Evolutionary conservation across 1,284 basidiomycete genomes (phyloP).

Genomic region (Boletus hoseneyae): DNA sequence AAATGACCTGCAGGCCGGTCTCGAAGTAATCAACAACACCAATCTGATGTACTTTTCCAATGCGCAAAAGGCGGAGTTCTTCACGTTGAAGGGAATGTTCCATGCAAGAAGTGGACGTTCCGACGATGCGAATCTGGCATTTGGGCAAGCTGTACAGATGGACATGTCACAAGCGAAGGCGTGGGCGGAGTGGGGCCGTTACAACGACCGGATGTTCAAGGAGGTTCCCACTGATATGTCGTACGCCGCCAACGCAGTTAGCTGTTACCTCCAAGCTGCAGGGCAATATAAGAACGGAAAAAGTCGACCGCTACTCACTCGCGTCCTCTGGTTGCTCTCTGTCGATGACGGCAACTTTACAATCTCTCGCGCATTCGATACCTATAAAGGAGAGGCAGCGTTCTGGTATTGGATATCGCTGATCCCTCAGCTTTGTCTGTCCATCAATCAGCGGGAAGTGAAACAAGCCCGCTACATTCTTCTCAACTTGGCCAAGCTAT

Average conservation of each 20-base stretch:
- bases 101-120: conserved; percentile 84
- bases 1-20: conserved; percentile 87
- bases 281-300: conserved; percentile 95
- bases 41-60: conserved; percentile 98
- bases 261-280: conserved; percentile 97
- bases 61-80: conserved; percentile 97
- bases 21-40: conserved; percentile 99
- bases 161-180: conserved; percentile 95
- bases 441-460: conserved; percentile 88
- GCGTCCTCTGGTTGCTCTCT: conserved; percentile 96
- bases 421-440: conserved; percentile 93
- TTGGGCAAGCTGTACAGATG: conserved; percentile 93
- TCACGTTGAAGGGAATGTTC: conserved; percentile 99
- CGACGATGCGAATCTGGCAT: conserved; percentile 91
- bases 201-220: conserved; percentile 92
- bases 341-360: conserved; percentile 79
- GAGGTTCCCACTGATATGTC: conserved; percentile 72
- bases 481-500: conserved; percentile 87
- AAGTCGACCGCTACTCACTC: conserved; percentile 86
- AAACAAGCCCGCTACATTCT: conserved; percentile 91
- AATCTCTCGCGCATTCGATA: conserved; percentile 90
- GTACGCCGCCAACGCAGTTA: conserved; percentile 88
- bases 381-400: conserved; percentile 94
- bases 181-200: conserved; percentile 99
- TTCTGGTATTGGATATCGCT: conserved; percentile 99